These are phyloP conservation scores for Pterula multifida DNA, from an alignment of 1,284 basidiomycete species.

Conservation along the genomic window DNA sequence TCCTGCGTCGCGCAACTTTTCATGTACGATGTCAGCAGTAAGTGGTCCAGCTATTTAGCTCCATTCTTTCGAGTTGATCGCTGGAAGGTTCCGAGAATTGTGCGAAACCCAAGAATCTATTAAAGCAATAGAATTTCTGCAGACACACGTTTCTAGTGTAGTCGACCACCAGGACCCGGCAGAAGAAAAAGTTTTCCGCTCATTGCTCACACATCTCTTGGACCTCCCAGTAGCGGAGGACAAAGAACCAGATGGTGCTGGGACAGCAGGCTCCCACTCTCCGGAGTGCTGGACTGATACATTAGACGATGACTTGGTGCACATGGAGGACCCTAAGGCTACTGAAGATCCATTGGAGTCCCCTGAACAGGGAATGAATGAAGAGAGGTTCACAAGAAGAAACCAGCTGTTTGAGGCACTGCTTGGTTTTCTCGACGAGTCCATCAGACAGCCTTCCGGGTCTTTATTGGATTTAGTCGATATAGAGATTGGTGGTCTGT, in stretches of 20 bases:
- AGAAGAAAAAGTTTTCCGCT: conserved; percentile 51
- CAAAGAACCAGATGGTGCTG: background rate
- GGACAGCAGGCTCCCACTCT: background rate
- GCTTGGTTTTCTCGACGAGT: conserved; percentile 46
- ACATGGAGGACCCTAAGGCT: background rate
- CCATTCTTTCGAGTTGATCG: conserved; percentile 1
- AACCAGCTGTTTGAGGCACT: conserved; percentile 58
- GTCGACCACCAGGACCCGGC: conserved; percentile 54
- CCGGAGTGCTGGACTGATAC: background rate
- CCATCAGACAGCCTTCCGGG: conserved; percentile 51
- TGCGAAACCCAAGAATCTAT: conserved; percentile 48
- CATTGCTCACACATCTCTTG: conserved; percentile 56
- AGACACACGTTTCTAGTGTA: conserved; percentile 53
- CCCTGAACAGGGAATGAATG: background rate
- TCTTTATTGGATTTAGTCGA: conserved; percentile 36
- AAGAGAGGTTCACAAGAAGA: conserved; percentile 35
- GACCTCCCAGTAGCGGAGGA: background rate
- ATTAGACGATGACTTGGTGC: conserved; percentile 8
- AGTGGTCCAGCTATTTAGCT: conserved; percentile 12
- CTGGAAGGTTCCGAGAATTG: conserved; percentile 62
- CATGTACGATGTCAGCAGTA: conserved; percentile 60
- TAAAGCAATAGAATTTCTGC: conserved; percentile 61
- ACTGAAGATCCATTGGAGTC: background rate
- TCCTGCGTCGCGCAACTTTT: conserved; percentile 48
- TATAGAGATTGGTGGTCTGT: background rate